phyloP scores from a whole-genome alignment of 2,329 filamentous ascomycete species.

The Claviceps digitariae region DNA sequence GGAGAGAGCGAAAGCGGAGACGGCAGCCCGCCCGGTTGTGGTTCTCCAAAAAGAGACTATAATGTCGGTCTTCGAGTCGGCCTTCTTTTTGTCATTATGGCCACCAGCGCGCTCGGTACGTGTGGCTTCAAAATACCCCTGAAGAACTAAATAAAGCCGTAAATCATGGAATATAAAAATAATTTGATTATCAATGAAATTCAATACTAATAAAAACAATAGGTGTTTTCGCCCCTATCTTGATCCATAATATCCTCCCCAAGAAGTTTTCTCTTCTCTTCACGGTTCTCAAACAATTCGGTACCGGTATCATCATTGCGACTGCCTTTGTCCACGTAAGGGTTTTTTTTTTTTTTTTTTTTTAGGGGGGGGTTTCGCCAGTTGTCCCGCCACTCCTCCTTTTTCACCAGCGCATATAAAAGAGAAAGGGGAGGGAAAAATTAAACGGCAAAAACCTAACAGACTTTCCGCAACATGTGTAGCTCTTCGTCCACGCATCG shows the following conservation, averaged over 20 bases:
- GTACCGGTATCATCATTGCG: constrained; percentile 58
- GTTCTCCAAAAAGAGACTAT: constrained; percentile 39
- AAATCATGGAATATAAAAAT: background rate
- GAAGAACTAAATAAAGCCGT: too few relatives aligned
- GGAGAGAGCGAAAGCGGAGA: constrained; percentile 24
- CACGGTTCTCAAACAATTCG: constrained; percentile 57
- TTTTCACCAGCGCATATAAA: background rate
- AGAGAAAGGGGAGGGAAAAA: background rate
- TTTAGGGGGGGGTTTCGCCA: too few relatives aligned
- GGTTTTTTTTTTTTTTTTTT: constrained; percentile 5
- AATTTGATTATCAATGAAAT: too few relatives aligned
- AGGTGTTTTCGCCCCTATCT: constrained; percentile 52
- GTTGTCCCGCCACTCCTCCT: too few relatives aligned
- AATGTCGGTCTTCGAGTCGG: constrained; percentile 56
- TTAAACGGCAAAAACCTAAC: background rate
- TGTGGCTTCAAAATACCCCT: background rate
- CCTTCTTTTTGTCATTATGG: constrained; percentile 57
- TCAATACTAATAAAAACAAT: background rate
- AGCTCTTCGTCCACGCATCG: constrained; percentile 60
- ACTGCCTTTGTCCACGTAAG: constrained; percentile 56
- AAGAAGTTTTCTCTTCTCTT: constrained; percentile 36
- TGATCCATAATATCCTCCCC: constrained; percentile 45
- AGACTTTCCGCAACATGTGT: background rate
- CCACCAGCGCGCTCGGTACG: constrained; percentile 50
- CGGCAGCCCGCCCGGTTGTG: constrained; percentile 26